These are phyloP conservation scores for Alternaria brassicicola DNA, from an alignment of 2,329 filamentous ascomycete genomes.

Conservation along the genomic window DNA sequence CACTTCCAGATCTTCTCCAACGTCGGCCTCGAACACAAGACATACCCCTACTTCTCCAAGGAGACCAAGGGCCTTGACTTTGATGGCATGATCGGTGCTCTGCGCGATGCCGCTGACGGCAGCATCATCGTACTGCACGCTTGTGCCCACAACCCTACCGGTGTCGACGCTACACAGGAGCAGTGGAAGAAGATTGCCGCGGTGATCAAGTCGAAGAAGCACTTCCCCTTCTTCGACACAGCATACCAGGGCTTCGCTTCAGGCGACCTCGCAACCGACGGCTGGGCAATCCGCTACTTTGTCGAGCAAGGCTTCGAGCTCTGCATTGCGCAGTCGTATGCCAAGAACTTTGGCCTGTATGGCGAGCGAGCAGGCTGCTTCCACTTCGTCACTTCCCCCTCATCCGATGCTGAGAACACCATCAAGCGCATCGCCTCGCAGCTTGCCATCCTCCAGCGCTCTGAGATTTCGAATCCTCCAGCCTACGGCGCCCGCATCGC, in stretches of 20 bases:
- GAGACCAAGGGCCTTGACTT: constrained; percentile 91
- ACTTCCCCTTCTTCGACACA: constrained; percentile 98
- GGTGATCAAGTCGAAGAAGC: constrained; percentile 75
- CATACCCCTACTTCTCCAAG: constrained; percentile 94
- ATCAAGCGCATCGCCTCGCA: constrained; percentile 76
- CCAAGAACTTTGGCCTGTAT: constrained; percentile 77
- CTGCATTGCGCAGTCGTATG: constrained; percentile 60
- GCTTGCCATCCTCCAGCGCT: constrained; percentile 91
- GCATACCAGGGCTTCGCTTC: constrained; percentile 99
- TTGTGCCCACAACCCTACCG: constrained; percentile 97
- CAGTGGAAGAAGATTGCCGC: constrained; percentile 92
- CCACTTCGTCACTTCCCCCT: constrained; percentile 83
- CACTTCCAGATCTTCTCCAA: constrained; percentile 99
- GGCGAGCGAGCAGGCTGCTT: constrained; percentile 96
- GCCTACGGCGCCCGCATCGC: constrained; percentile 93
- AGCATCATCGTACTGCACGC: constrained; percentile 92
- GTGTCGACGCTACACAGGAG: constrained; percentile 89
- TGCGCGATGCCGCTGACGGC: constrained; percentile 72
- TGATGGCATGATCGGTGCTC: constrained; percentile 77
- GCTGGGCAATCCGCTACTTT: constrained; percentile 93
- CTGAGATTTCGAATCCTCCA: constrained; percentile 96
- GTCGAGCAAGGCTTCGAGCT: constrained; percentile 83
- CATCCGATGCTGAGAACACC: constrained; percentile 67
- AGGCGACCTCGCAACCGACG: constrained; percentile 82
- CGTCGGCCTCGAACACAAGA: constrained; percentile 75